Conservation (phyloP, 441 rosid genomes). For the Gossypium trilobum region DNA sequence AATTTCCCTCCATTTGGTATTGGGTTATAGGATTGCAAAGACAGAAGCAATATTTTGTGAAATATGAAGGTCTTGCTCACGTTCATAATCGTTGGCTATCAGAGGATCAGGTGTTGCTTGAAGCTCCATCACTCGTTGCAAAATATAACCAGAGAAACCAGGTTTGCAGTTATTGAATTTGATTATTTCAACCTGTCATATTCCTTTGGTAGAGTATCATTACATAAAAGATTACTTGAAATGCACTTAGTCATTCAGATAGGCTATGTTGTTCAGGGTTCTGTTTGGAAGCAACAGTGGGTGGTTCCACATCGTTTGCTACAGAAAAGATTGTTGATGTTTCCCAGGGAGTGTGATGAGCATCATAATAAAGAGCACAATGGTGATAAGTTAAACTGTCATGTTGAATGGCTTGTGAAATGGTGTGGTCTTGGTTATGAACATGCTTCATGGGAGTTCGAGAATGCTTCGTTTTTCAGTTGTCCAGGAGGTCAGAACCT, state of each 20-base stretch:
- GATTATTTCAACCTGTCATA: not conserved
- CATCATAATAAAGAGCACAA: not conserved
- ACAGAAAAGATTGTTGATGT: constrained; percentile 26
- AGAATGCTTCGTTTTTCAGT: constrained; percentile 33
- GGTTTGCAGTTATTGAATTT: constrained; percentile 24
- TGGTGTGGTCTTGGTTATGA: constrained; percentile 57
- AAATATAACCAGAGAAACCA: constrained; percentile 34
- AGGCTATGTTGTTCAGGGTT: constrained; percentile 24
- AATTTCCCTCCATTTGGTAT: not conserved
- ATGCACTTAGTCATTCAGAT: constrained; percentile 2
- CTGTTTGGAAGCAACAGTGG: constrained; percentile 43
- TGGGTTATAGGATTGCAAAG: constrained; percentile 17
- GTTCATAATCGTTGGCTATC: constrained; percentile 31
- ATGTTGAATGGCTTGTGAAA: constrained; percentile 53
- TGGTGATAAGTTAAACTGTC: constrained; percentile 16
- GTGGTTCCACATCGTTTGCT: constrained; percentile 40
- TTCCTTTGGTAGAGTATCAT: not conserved
- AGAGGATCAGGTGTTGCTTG: constrained; percentile 21
- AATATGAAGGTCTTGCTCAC: constrained; percentile 34
- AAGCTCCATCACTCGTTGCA: constrained; percentile 39
- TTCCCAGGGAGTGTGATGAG: constrained; percentile 22
- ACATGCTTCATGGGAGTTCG: constrained; percentile 58
- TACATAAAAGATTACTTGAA: not conserved
- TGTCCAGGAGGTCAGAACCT: constrained; percentile 32
- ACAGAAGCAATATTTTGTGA: constrained; percentile 28